A percentile compares a stretch with the other conserved stretches of the same genome.
phyloP scores from a whole-genome alignment of 345 rosid genomes.

The Eucalyptus sp. region DNA sequence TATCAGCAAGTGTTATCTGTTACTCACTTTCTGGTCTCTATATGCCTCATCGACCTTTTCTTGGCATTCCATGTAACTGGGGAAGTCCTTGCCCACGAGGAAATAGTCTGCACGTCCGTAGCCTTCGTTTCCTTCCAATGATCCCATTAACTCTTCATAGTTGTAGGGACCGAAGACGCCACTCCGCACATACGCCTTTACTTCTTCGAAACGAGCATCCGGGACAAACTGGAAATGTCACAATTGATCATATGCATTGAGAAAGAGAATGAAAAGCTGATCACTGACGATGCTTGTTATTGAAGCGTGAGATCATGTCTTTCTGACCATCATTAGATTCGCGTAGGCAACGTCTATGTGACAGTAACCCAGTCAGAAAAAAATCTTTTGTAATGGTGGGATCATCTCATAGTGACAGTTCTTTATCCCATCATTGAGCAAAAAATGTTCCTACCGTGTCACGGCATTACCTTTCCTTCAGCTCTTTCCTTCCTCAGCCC shows the following conservation, averaged over 20 bases:
- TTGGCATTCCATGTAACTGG: constrained; percentile 47
- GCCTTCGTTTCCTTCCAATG: constrained; percentile 43
- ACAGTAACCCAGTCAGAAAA: neutral
- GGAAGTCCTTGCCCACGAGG: constrained; percentile 55
- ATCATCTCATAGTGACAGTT: neutral
- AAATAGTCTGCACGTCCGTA: constrained; percentile 41
- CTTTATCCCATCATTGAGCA: neutral
- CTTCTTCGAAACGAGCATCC: constrained; percentile 35
- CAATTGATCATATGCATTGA: neutral
- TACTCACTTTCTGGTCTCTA: constrained; percentile 34
- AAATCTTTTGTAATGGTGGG: neutral
- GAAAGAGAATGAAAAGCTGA: neutral
- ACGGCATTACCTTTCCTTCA: constrained; percentile 24
- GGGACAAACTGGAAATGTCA: constrained; percentile 22
- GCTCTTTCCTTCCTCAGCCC: constrained; percentile 34
- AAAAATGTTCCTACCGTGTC: neutral
- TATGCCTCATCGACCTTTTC: constrained; percentile 47
- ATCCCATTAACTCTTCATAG: constrained; percentile 41
- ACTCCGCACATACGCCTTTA: constrained; percentile 27
- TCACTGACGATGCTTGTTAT: neutral
- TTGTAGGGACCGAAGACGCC: constrained; percentile 30
- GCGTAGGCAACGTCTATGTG: neutral
- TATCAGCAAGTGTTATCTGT: neutral
- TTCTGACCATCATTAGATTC: neutral
- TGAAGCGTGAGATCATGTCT: neutral